A percentile compares a stretch with the other conserved stretches of the same genome.
Conservation (phyloP, 768 basidiomycete species). For the Tremella mesenterica region DNA sequence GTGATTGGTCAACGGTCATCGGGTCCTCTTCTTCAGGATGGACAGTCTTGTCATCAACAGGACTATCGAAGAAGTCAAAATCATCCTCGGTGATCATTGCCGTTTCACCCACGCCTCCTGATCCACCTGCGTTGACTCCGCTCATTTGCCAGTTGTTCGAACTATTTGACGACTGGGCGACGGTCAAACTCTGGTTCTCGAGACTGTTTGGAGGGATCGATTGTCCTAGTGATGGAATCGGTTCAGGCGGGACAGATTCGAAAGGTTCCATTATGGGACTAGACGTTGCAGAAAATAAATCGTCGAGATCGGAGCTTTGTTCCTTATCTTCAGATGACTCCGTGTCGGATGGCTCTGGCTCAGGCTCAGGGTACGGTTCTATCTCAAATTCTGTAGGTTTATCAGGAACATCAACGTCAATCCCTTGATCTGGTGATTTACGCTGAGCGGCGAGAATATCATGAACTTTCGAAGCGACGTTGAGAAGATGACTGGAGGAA, state of each 20-base stretch:
- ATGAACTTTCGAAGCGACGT: conserved; percentile 4
- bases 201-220: not conserved
- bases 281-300: conserved; percentile 12
- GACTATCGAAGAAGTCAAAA: conserved; percentile 24
- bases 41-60: not conserved
- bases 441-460: conserved; percentile 8
- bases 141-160: not conserved
- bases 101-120: not conserved
- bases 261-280: not conserved
- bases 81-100: conserved; percentile 20
- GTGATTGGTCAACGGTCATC: too few relatives aligned
- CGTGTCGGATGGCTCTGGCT: not conserved
- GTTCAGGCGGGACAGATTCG: not conserved
- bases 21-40: too few relatives aligned
- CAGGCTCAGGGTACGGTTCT: not conserved
- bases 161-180: not conserved
- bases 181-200: not conserved
- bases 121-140: not conserved
- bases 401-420: not conserved
- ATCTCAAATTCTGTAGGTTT: not conserved
- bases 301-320: conserved; percentile 9
- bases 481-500: not conserved
- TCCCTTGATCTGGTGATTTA: conserved; percentile 1
- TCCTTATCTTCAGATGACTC: not conserved
- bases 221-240: not conserved